Evolutionary conservation across 2,329 filamentous ascomycete species (phyloP).

Genomic region (Sclerotiophoma versabilis): DNA sequence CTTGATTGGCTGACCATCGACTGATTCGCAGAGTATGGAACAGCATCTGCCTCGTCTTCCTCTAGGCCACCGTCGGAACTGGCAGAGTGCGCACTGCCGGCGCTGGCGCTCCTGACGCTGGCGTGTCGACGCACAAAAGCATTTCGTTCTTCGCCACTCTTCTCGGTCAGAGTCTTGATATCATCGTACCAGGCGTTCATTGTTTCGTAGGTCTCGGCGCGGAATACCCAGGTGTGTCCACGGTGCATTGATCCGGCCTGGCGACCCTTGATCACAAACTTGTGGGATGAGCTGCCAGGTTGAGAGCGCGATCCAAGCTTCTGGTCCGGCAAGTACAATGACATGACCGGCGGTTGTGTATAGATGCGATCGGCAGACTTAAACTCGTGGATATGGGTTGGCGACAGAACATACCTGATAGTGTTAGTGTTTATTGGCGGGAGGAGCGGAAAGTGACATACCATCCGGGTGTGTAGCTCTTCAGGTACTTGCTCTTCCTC

Average conservation of each 20-base stretch:
- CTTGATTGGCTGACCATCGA: slow-evolving; percentile 48
- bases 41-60: slow-evolving; percentile 68
- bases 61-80: slow-evolving; percentile 49
- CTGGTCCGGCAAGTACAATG: slow-evolving; percentile 90
- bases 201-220: slow-evolving; percentile 78
- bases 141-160: slow-evolving; percentile 84
- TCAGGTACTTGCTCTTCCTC: slow-evolving; percentile 98
- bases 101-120: slow-evolving; percentile 78
- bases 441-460: slow-evolving; percentile 54
- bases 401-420: slow-evolving; percentile 87
- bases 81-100: slow-evolving; percentile 62
- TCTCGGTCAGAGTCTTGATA: slow-evolving; percentile 87
- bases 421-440: slow-evolving; percentile 13
- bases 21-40: slow-evolving; percentile 69
- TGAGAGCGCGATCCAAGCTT: slow-evolving; percentile 92
- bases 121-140: slow-evolving; percentile 86
- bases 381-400: slow-evolving; percentile 97
- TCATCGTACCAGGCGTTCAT: slow-evolving; percentile 98
- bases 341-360: slow-evolving; percentile 90
- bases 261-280: slow-evolving; percentile 96
- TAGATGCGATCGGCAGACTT: slow-evolving; percentile 92
- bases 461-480: slow-evolving; percentile 97
- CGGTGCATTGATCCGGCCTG: slow-evolving; percentile 94
- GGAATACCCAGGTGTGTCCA: slow-evolving; percentile 72
- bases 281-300: slow-evolving; percentile 84